Percentiles rank a stretch among this genome's conserved stretches.
Evolutionary conservation across 495 filamentous ascomycete species (phyloP).

Genomic region (Lasiosphaeris hirsuta): DNA sequence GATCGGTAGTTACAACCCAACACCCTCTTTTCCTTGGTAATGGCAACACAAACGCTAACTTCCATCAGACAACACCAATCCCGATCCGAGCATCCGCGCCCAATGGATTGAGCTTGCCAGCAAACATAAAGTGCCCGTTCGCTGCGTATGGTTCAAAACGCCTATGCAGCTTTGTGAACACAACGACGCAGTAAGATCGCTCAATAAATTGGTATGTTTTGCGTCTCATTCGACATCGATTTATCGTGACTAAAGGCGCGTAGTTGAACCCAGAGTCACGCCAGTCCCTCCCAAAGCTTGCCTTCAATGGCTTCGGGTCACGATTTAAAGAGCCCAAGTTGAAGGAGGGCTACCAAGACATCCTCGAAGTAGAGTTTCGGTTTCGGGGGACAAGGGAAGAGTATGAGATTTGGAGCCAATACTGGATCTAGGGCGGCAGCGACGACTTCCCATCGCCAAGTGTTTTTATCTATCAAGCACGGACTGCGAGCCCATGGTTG

Average conservation of each 20-base stretch:
- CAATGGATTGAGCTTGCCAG: conserved; percentile 73
- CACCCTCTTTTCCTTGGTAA: not conserved
- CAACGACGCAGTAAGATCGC: conserved; percentile 79
- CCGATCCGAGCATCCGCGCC: conserved; percentile 67
- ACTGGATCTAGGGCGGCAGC: conserved; percentile 57
- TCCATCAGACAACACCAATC: conserved; percentile 82
- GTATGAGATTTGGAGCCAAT: conserved; percentile 64
- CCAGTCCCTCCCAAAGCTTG: conserved; percentile 67
- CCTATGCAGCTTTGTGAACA: conserved; percentile 73
- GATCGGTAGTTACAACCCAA: conserved; percentile 47
- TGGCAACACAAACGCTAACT: not conserved
- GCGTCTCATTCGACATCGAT: conserved; percentile 10
- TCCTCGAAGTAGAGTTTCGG: conserved; percentile 64
- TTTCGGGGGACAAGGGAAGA: conserved; percentile 48
- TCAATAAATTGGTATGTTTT: conserved; percentile 55
- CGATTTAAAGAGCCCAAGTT: conserved; percentile 68
- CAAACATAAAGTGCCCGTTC: conserved; percentile 68
- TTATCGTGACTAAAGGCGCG: not conserved
- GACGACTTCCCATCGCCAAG: too few relatives aligned
- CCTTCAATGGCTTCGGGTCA: conserved; percentile 69
- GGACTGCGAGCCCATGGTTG: too few relatives aligned
- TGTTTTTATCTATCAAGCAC: too few relatives aligned
- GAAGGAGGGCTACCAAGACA: conserved; percentile 80
- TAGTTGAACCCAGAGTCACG: conserved; percentile 82
- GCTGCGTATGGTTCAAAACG: conserved; percentile 83